These are phyloP conservation scores for Penicillium sp. DNA, from an alignment of 2,329 filamentous ascomycete genomes.

Conservation along the genomic window DNA sequence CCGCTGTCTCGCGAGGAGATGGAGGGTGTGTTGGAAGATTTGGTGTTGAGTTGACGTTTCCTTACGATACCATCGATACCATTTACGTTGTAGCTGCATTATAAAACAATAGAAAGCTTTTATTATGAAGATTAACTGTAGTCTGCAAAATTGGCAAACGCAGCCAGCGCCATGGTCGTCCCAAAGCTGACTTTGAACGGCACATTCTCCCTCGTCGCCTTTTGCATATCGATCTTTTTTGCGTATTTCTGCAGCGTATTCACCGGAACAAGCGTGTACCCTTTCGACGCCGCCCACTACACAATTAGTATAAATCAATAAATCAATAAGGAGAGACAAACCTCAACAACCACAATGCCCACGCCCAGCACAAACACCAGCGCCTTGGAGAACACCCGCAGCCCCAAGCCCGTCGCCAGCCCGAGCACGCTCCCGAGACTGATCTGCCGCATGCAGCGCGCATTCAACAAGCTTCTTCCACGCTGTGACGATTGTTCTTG, in stretches of 20 bases:
- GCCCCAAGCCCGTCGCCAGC: conserved; percentile 38
- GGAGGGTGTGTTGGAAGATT: conserved; percentile 81
- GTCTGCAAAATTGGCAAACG: conserved; percentile 40
- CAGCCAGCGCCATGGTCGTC: conserved; percentile 41
- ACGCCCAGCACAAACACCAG: conserved; percentile 43
- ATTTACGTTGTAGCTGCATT: neutral
- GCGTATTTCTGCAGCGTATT: conserved; percentile 39
- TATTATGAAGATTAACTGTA: conserved; percentile 9
- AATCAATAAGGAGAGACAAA: conserved; percentile 17
- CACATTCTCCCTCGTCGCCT: conserved; percentile 34
- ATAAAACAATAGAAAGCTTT: neutral
- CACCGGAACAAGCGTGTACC: conserved; percentile 43
- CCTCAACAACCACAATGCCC: conserved; percentile 43
- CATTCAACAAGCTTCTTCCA: conserved; percentile 27
- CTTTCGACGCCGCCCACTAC: conserved; percentile 46
- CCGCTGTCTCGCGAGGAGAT: conserved; percentile 86
- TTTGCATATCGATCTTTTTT: conserved; percentile 37
- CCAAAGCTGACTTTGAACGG: conserved; percentile 48
- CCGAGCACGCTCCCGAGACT: conserved; percentile 45
- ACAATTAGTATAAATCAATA: too few relatives aligned
- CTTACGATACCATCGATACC: conserved; percentile 23
- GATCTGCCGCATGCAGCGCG: conserved; percentile 40
- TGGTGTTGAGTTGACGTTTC: conserved; percentile 45
- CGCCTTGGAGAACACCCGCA: conserved; percentile 43
- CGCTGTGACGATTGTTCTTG: conserved; percentile 11